These are phyloP conservation scores for Ambrosia trifida DNA, from an alignment of 129 eudicot species.

Conservation along the genomic window DNA sequence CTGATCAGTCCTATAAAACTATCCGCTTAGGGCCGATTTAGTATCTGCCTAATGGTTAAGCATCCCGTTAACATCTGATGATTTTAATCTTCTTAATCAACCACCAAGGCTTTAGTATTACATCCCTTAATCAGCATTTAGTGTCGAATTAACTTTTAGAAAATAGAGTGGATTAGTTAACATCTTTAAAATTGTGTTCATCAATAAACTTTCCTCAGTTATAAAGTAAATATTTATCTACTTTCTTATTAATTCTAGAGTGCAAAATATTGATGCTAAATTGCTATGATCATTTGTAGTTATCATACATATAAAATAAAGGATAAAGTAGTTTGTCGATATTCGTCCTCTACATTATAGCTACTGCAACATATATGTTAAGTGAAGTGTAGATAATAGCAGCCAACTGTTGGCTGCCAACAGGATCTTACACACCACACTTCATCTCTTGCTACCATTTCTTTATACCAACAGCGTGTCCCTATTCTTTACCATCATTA, in stretches of 20 bases:
- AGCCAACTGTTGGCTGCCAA: constrained; percentile 1
- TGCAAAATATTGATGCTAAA: background rate
- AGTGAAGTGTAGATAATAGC: background rate
- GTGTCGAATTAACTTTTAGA: constrained; percentile 8
- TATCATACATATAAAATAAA: background rate
- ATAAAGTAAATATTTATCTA: background rate
- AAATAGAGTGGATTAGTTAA: constrained; percentile 11
- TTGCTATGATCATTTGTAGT: background rate
- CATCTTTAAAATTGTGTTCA: background rate
- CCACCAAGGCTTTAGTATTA: background rate
- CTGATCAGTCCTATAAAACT: background rate
- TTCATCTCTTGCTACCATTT: constrained; percentile 11
- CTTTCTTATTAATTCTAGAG: background rate
- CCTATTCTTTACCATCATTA: background rate
- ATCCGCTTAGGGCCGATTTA: background rate
- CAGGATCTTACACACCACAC: background rate
- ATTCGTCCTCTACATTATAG: background rate
- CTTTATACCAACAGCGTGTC: background rate
- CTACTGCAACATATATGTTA: constrained; percentile 4
- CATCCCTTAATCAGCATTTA: background rate
- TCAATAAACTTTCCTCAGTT: constrained; percentile 9
- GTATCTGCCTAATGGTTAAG: background rate
- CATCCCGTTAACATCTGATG: background rate
- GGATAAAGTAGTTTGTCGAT: background rate
- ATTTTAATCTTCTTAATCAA: background rate